These are phyloP conservation scores for Rhododendron ferrugineum DNA, from an alignment of 148 eudicot species.

Conservation along the genomic window DNA sequence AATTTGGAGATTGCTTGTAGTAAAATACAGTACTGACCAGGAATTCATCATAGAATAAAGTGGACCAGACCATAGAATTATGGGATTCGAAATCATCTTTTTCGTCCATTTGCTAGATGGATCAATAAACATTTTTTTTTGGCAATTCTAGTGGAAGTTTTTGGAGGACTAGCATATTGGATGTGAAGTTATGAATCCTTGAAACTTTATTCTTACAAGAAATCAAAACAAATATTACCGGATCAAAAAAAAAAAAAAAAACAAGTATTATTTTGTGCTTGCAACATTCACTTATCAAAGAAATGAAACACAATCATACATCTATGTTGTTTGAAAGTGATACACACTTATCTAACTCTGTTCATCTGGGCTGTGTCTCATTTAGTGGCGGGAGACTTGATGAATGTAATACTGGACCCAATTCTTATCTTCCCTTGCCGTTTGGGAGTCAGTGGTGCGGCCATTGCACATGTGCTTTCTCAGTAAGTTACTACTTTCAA, in stretches of 20 bases:
- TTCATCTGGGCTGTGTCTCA: neutral
- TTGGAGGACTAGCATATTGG: neutral
- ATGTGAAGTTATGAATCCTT: neutral
- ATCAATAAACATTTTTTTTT: neutral
- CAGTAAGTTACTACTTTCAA: constrained; percentile 49
- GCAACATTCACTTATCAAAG: neutral
- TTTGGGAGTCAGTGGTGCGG: constrained; percentile 88
- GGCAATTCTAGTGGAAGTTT: neutral
- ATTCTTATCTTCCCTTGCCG: constrained; percentile 67
- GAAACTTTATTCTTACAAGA: neutral
- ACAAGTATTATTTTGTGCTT: neutral
- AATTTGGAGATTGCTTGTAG: too few relatives aligned
- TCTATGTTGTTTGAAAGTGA: neutral
- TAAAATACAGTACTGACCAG: too few relatives aligned
- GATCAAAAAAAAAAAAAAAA: too few relatives aligned
- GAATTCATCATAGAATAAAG: neutral
- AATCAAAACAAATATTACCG: neutral
- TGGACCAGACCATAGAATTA: neutral
- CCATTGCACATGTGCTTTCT: constrained; percentile 94
- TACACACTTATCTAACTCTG: neutral
- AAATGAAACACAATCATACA: neutral
- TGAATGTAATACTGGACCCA: constrained; percentile 80
- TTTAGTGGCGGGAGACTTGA: constrained; percentile 73
- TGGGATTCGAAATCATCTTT: neutral
- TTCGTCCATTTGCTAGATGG: neutral